Evolutionary conservation across 1,139 yeast genomes (phyloP), one percentile per base, ranked within the genome.

Genomic region (Debaryomyces robertsiae): DNA sequence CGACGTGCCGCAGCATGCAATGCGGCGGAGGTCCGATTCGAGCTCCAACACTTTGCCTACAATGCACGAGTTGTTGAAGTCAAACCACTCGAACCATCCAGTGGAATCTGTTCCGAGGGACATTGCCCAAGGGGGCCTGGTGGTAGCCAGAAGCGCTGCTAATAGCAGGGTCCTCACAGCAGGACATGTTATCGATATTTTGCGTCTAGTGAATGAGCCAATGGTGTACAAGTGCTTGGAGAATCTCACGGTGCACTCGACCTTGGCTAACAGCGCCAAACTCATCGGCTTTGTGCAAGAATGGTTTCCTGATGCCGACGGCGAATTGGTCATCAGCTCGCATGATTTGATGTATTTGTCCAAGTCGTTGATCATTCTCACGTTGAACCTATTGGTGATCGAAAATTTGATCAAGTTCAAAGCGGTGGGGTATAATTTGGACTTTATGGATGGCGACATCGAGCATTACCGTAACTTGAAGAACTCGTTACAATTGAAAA

Each of bases 341-440:
- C 58, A 57, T 34, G 71, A 68, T 43, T 61, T 69, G n/a, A 48
- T 58, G 24, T 63, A 50, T 41, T 52, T 68, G 18, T 65, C 71
- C 17, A 61, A 56, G 19, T 43, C 64, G 18, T 52, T 64, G 24
- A 53, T 63, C 6, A 57, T 65, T 1, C 46, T 67, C 33, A 60
- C 73, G 3, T 46, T 65, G 31, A 54, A 59, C 41, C 52, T 67
- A 41, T 47, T 67, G 25, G 54, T 65, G 4, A 56, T 64, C 9
- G 74, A 68, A 44, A 57, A 63, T 40, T 52, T 65, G 38, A 59
- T 63, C 41, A 66, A 65, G 44, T 53, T 67, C 23, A 38, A 34
- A 25, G 27, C 30, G 6, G 11, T 30, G 9, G 28, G 27, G 9
- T 34, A 39, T 22, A n/a, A 30, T 11, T 13, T 29, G n/a, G 16